These are phyloP conservation scores for Arabis alpina DNA, from an alignment of 345 rosid species.

Conservation along the genomic window DNA sequence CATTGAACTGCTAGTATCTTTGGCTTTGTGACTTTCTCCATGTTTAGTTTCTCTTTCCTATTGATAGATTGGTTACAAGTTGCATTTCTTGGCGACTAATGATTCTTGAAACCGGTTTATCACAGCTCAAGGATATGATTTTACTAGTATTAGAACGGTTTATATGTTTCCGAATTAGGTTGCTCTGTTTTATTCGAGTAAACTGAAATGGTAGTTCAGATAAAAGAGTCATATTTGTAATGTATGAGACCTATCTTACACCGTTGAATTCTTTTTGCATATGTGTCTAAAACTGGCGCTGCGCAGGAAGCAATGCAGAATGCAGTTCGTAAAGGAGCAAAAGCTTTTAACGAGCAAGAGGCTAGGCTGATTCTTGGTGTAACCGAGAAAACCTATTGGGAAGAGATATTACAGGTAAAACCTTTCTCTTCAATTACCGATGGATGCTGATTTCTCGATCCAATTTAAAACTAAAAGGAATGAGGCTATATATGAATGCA, in stretches of 20 bases:
- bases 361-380: constrained; percentile 94
- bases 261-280: constrained; percentile 42
- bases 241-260: no score
- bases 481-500: constrained; percentile 47
- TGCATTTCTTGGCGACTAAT: no score
- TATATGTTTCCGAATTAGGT: neutral
- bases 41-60: no score
- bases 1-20: no score
- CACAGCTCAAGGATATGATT: no score
- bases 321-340: constrained; percentile 61
- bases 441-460: neutral
- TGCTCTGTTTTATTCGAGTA: constrained; percentile 11
- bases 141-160: neutral
- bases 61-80: no score
- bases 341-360: constrained; percentile 77
- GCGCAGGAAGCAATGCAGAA: constrained; percentile 83
- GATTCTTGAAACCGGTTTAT: no score
- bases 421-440: neutral
- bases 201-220: no score
- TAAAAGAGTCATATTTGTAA: no score
- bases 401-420: constrained; percentile 73
- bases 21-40: no score
- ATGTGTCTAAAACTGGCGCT: constrained; percentile 79
- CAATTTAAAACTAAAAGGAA: constrained; percentile 17
- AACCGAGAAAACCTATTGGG: constrained; percentile 69